These are phyloP conservation scores for Coemansia aciculifera DNA, from an alignment of 192 early-diverging fungal species.

Conservation along the genomic window DNA sequence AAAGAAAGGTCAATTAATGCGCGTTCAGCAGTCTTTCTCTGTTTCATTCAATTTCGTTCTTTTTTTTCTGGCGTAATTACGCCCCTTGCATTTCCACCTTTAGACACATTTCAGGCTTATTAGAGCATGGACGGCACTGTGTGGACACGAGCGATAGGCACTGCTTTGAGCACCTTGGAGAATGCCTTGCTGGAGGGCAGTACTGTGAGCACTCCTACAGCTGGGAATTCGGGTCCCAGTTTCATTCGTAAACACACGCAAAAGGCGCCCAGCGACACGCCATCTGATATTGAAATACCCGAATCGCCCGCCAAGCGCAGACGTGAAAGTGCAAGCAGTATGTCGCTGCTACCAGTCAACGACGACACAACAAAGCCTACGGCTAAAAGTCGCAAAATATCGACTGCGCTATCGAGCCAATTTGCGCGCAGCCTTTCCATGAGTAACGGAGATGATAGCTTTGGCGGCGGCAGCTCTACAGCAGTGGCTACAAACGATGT, in stretches of 20 bases:
- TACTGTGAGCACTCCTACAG: not conserved
- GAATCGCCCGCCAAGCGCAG: conserved; percentile 44
- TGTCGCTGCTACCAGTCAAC: not conserved
- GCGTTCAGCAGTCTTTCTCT: not conserved
- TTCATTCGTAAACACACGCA: conserved; percentile 35
- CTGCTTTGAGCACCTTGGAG: conserved; percentile 39
- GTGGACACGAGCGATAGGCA: conserved; percentile 36
- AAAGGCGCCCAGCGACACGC: conserved; percentile 35
- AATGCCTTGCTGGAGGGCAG: conserved; percentile 34
- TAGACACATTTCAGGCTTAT: not conserved
- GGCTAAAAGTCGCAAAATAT: conserved; percentile 40
- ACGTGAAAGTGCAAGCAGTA: conserved; percentile 39
- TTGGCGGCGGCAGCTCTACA: not conserved
- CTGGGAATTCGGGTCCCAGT: not conserved
- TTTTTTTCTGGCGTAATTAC: not conserved
- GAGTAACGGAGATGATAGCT: conserved; percentile 7
- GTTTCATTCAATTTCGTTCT: not conserved
- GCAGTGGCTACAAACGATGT: not conserved
- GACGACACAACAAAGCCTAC: conserved; percentile 23
- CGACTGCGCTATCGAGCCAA: conserved; percentile 43
- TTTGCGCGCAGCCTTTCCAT: conserved; percentile 55
- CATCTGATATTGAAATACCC: conserved; percentile 45
- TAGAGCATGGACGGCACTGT: conserved; percentile 20
- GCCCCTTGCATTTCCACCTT: not conserved
- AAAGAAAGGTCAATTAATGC: not conserved